A percentile compares a stretch with the other conserved stretches of the same genome.
Conservation (phyloP, 176 grass and related monocot genomes). For the Dendrocalamus sinicus region DNA sequence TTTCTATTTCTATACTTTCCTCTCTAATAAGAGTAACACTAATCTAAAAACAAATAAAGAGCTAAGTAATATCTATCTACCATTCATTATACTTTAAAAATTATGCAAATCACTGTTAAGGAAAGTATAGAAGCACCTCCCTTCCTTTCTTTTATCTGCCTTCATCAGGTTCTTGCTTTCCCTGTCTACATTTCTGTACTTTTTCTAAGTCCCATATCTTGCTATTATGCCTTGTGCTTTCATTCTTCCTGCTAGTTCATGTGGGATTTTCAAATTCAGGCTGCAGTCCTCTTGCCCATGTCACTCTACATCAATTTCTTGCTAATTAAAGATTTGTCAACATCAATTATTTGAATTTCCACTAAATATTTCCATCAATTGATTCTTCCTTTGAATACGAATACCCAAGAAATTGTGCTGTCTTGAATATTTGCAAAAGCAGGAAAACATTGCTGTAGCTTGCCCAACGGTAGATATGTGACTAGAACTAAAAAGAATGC, state of each 20-base stretch:
- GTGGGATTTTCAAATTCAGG: not conserved
- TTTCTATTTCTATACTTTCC: not conserved
- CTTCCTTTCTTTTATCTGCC: not conserved
- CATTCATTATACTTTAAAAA: too few relatives aligned
- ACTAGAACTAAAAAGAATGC: constrained; percentile 13
- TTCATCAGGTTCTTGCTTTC: constrained; percentile 13
- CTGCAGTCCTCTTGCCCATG: constrained; percentile 4
- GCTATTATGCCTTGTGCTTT: not conserved
- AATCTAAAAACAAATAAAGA: too few relatives aligned
- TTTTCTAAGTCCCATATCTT: not conserved
- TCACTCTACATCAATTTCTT: constrained; percentile 14
- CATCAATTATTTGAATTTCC: not conserved
- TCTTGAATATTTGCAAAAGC: constrained; percentile 18
- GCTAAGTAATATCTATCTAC: too few relatives aligned
- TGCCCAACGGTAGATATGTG: not conserved
- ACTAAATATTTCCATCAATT: constrained; percentile 6
- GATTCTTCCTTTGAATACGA: not conserved
- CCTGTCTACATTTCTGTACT: not conserved
- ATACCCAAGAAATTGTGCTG: not conserved
- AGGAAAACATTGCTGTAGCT: constrained; percentile 6
- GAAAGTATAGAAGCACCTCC: too few relatives aligned
- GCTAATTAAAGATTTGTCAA: not conserved
- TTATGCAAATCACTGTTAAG: too few relatives aligned
- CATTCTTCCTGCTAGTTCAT: too few relatives aligned
- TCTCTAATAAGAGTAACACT: too few relatives aligned